These are phyloP conservation scores for Xylaria sp. DNA, from an alignment of 2,329 filamentous ascomycete species.

Conservation along the genomic window DNA sequence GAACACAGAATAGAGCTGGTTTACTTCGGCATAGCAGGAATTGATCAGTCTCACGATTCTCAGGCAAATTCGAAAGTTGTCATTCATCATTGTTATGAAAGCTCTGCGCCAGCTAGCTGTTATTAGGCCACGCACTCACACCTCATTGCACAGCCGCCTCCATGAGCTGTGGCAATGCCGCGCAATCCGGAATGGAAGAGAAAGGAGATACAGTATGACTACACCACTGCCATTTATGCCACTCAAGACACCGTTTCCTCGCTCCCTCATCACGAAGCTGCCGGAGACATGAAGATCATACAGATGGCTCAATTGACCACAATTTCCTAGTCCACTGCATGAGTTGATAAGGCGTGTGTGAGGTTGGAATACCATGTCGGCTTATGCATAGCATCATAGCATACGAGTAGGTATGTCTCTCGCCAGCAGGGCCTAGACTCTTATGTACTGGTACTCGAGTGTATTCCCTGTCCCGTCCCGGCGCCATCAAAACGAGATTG, in stretches of 20 bases:
- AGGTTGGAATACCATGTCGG: not conserved
- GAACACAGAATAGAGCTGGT: not conserved
- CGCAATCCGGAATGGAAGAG: conserved; percentile 3
- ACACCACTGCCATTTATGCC: not conserved
- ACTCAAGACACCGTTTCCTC: not conserved
- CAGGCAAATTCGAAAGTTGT: not conserved
- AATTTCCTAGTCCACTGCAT: not conserved
- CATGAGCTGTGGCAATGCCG: conserved; percentile 8
- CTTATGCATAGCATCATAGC: not conserved
- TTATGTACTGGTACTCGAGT: too few species aligned
- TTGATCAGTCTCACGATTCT: not conserved
- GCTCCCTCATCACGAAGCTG: not conserved
- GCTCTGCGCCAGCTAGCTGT: not conserved
- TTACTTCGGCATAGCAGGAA: not conserved
- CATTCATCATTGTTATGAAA: conserved; percentile 16
- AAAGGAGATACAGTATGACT: conserved; percentile 5
- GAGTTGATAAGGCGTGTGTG: not conserved
- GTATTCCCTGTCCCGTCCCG: not conserved
- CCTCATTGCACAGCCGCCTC: not conserved
- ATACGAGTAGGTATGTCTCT: not conserved
- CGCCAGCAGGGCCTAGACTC: too few species aligned
- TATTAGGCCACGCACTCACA: not conserved
- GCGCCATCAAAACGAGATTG: not conserved
- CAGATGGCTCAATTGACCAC: not conserved
- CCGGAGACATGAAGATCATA: not conserved